Base-by-base conservation (phyloP, 2,329 filamentous ascomycete genomes). In the Tolypocladium album region DNA sequence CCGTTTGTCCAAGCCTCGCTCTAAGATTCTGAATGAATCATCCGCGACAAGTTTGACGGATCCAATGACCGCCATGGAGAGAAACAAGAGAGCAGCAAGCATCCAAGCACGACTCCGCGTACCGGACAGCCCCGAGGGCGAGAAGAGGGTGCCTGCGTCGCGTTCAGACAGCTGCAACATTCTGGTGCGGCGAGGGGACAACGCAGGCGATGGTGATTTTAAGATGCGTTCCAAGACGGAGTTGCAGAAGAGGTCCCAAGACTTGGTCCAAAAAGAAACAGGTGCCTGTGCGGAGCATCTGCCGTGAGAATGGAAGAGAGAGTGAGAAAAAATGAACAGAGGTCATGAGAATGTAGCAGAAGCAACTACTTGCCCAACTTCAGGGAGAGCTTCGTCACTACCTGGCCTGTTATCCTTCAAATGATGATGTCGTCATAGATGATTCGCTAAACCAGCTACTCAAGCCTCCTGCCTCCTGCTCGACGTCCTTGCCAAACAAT, bases 191-290 rank as follows among this genome's bases (percentile, higher is more conserved):
- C 31, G 36, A 22, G n/a, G 34, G 38, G 50, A 36, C 27, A 36
- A 38, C n/a, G 6, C 42, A 34, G 36, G 55, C 17, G 55, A 57
- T 43, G 43, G 47, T 52, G 36, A 8, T 47, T 45, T 56, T 64
- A 68, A 64, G 57, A 66, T 69, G 63, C 59, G 60, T 64, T 60
- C 64, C 67, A 69, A 70, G 64, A 69, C 56, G 62, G 60, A 59
- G 63, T 59, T 64, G 63, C 64, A 66, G 66, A 66, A 65, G 58
- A 40, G 62, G 61, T 58, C 60, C 59, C 63, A 62, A 67, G 68
- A 66, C 64, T 42, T 59, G 57, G 58, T 57, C 56, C 58, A 63
- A 66, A 64, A 60, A 34, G 36, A 24, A 20, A 43, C 56, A 34
- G 24, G 24, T 34, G 34, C 45, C 22, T 42, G 15, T 17, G 24